These are phyloP conservation scores for Chrysanthemum makinoi DNA, from an alignment of 129 eudicot genomes.

Conservation along the genomic window DNA sequence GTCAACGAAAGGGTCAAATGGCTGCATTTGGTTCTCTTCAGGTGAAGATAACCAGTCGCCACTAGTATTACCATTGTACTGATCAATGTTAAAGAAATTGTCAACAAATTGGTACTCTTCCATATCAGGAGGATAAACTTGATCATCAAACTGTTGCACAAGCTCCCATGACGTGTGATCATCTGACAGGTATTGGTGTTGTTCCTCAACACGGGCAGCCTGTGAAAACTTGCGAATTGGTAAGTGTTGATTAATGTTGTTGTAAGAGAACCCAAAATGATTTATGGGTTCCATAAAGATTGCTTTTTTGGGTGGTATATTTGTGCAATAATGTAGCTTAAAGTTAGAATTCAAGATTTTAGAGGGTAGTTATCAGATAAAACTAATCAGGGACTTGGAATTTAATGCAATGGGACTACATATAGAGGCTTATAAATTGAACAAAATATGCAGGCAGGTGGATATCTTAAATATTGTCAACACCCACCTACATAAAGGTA, in stretches of 20 bases:
- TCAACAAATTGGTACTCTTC: constrained; percentile 52
- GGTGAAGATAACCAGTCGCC: constrained; percentile 19
- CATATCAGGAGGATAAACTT: constrained; percentile 18
- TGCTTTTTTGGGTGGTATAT: constrained; percentile 1
- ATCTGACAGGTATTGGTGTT: constrained; percentile 17
- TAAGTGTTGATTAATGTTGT: constrained; percentile 17
- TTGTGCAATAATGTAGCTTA: background rate
- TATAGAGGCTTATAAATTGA: constrained; percentile 21
- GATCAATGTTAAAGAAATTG: constrained; percentile 53
- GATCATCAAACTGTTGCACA: constrained; percentile 22
- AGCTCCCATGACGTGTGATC: constrained; percentile 29
- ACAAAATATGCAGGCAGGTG: constrained; percentile 23
- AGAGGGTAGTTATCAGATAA: constrained; percentile 8
- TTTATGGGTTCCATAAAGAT: constrained; percentile 34
- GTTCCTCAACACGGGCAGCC: constrained; percentile 38
- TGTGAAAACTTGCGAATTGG: constrained; percentile 41
- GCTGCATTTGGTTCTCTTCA: constrained; percentile 5
- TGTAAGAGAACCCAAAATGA: constrained; percentile 34
- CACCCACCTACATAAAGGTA: constrained; percentile 21
- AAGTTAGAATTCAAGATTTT: constrained; percentile 17
- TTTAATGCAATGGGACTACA: constrained; percentile 22
- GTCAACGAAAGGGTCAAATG: constrained; percentile 13
- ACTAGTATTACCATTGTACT: constrained; percentile 20
- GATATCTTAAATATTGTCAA: constrained; percentile 28
- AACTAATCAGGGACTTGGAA: background rate